Evolutionary conservation across 129 eudicot genomes (phyloP).

Genomic region (Lactuca saligna): DNA sequence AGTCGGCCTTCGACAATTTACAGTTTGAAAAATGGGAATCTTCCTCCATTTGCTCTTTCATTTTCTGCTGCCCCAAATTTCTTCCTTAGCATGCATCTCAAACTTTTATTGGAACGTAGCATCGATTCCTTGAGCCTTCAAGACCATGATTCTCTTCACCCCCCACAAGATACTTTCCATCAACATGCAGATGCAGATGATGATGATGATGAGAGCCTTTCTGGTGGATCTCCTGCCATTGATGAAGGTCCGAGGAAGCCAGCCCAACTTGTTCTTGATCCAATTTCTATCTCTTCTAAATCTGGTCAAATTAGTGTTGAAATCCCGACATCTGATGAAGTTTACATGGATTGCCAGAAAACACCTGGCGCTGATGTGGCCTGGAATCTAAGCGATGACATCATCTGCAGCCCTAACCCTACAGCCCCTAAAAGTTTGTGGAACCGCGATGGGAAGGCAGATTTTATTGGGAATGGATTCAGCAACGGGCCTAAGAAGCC

Average conservation of each 20-base stretch:
- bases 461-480: constrained; percentile 47
- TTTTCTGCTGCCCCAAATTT: constrained; percentile 76
- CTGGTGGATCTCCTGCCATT: constrained; percentile 26
- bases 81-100: constrained; percentile 69
- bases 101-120: constrained; percentile 64
- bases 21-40: constrained; percentile 41
- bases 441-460: constrained; percentile 46
- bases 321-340: constrained; percentile 47
- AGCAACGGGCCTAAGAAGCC: constrained; percentile 77
- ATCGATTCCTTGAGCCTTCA: constrained; percentile 48
- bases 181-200: constrained; percentile 20
- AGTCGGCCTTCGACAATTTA: constrained; percentile 32
- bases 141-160: constrained; percentile 24
- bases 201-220: constrained; percentile 28
- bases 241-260: constrained; percentile 27
- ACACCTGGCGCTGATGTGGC: constrained; percentile 32
- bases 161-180: not conserved
- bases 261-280: constrained; percentile 36
- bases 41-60: constrained; percentile 69
- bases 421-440: constrained; percentile 45
- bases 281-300: constrained; percentile 12
- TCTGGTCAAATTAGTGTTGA: constrained; percentile 42
- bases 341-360: constrained; percentile 35
- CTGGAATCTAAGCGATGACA: constrained; percentile 41
- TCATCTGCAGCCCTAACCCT: constrained; percentile 44